A percentile compares a stretch with the other conserved stretches of the same genome.
phyloP scores from a whole-genome alignment of 805 yeast genomes.

The Martiniozyma abietophila region DNA sequence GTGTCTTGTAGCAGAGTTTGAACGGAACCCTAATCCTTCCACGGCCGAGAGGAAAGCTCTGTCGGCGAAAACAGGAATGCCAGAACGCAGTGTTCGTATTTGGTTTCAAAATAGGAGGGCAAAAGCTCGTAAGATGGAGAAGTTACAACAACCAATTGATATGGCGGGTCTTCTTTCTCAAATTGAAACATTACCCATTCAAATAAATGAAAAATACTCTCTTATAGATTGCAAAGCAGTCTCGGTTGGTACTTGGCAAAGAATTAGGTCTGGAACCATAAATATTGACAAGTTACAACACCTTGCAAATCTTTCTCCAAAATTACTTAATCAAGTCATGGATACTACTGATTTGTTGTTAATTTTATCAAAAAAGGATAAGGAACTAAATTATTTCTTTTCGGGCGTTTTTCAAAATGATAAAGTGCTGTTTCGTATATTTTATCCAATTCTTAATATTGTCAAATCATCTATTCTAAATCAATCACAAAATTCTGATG shows the following conservation, averaged over 20 bases:
- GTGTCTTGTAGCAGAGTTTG: slow-evolving; percentile 58
- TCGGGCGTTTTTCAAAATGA: slow-evolving; percentile 61
- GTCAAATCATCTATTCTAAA: slow-evolving; percentile 46
- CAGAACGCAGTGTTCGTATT: slow-evolving; percentile 81
- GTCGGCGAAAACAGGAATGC: slow-evolving; percentile 66
- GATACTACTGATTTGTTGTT: slow-evolving; percentile 59
- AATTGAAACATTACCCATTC: slow-evolving; percentile 33
- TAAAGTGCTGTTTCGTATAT: slow-evolving; percentile 62
- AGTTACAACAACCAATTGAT: slow-evolving; percentile 26
- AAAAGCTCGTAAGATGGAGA: slow-evolving; percentile 58
- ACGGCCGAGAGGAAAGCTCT: slow-evolving; percentile 62
- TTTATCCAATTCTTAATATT: slow-evolving; percentile 57
- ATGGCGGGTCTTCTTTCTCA: slow-evolving; percentile 15
- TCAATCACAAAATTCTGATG: slow-evolving; percentile 23
- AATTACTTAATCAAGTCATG: slow-evolving; percentile 55
- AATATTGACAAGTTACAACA: slow-evolving; percentile 32
- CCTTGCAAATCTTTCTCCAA: slow-evolving; percentile 58
- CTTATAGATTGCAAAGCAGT: slow-evolving; percentile 57
- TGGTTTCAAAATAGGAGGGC: slow-evolving; percentile 92
- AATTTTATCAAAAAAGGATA: slow-evolving; percentile 59
- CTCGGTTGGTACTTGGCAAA: slow-evolving; percentile 74
- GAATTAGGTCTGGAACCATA: slow-evolving; percentile 57
- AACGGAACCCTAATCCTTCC: slow-evolving; percentile 64
- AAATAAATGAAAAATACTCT: slow-evolving; percentile 55
- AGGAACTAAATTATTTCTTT: slow-evolving; percentile 70